phyloP scores from a whole-genome alignment of 805 yeast species.

The Scheffersomyces lignosus region DNA sequence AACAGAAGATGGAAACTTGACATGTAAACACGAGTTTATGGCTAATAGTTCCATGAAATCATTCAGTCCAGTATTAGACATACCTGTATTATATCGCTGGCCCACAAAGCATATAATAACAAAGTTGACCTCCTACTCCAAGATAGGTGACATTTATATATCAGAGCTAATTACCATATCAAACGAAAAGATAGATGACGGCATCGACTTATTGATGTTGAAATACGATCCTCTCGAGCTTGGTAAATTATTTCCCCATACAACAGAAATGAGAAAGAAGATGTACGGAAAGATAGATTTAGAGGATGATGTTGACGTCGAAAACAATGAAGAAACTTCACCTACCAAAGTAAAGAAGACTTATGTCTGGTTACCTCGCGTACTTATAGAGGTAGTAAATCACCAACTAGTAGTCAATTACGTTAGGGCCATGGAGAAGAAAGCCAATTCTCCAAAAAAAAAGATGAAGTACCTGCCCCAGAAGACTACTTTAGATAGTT shows the following conservation, averaged over 20 bases:
- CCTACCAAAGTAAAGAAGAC: conserved; percentile 4
- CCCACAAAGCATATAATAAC: conserved; percentile 11
- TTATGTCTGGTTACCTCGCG: conserved; percentile 21
- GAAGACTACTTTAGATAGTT: conserved; percentile 27
- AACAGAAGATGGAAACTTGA: not conserved
- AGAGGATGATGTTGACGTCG: conserved; percentile 3
- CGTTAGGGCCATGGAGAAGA: conserved; percentile 3
- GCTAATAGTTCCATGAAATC: not conserved
- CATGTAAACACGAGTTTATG: not conserved
- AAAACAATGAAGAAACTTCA: not conserved
- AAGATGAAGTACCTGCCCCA: conserved; percentile 13
- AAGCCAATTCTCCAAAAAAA: conserved; percentile 15
- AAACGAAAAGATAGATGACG: conserved; percentile 12
- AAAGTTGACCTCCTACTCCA: conserved; percentile 7
- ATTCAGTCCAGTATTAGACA: not conserved
- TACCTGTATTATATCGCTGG: conserved; percentile 8
- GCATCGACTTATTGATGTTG: conserved; percentile 17
- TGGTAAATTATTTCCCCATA: conserved; percentile 12
- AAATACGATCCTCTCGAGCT: conserved; percentile 13
- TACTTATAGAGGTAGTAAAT: conserved; percentile 14
- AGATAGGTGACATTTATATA: not conserved
- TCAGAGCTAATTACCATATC: not conserved
- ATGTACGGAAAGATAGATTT: not conserved
- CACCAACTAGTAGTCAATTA: conserved; percentile 11
- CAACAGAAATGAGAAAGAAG: conserved; percentile 1